Conservation (phyloP, 768 basidiomycete genomes). For the Serendipita vermifera region DNA sequence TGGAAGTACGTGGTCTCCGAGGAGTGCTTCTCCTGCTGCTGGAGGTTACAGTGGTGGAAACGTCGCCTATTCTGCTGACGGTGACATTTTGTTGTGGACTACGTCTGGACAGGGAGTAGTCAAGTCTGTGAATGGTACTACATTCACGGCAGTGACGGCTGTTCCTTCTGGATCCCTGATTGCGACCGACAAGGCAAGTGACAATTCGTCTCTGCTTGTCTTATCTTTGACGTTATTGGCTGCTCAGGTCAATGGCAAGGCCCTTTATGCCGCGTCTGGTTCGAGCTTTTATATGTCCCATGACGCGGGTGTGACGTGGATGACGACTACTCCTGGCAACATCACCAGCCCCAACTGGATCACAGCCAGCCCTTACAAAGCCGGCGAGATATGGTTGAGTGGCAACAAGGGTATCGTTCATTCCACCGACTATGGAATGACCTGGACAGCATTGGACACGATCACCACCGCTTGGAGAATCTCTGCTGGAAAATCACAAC, state of each 20-base stretch:
- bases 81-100: conserved; percentile 44
- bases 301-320: conserved; percentile 44
- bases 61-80: conserved; percentile 37
- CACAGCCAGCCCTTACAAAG: conserved; percentile 38
- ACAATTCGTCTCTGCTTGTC: neutral
- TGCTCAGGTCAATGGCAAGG: conserved; percentile 35
- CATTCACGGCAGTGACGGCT: conserved; percentile 37
- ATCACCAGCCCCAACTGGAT: conserved; percentile 40
- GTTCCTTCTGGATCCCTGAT: conserved; percentile 43
- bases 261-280: conserved; percentile 50
- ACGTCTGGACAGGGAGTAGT: conserved; percentile 31
- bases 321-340: too few relatives aligned
- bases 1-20: conserved; percentile 38
- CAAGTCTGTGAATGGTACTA: conserved; percentile 37
- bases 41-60: conserved; percentile 20
- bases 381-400: conserved; percentile 53
- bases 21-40: neutral
- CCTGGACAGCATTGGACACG: conserved; percentile 36
- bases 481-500: too few relatives aligned
- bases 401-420: conserved; percentile 49
- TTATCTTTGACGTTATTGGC: too few relatives aligned
- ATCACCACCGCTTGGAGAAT: conserved; percentile 44
- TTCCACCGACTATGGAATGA: conserved; percentile 37
- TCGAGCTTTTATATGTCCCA: conserved; percentile 46
- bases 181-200: conserved; percentile 46